Percentiles rank a stretch among this genome's conserved stretches.
Conservation (phyloP, 257 asterid species). For the Gardenia jasminoides region DNA sequence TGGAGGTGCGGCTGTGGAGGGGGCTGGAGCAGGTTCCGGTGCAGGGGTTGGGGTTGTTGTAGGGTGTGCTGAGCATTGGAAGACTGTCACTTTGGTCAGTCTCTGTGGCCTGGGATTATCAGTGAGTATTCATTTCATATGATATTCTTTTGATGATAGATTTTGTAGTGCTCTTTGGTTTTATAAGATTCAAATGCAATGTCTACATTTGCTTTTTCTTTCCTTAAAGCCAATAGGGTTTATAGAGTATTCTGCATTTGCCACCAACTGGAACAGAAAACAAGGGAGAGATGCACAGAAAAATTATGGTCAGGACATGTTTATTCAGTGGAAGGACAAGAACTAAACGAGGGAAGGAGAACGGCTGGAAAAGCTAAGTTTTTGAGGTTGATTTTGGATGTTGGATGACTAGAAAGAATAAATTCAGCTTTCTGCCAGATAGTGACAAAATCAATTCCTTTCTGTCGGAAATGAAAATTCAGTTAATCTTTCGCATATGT, state of each 20-base stretch:
- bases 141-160: neutral
- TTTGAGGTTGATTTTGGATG: too few relatives aligned
- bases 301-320: too few relatives aligned
- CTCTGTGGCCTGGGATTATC: constrained; percentile 78
- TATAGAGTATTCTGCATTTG: too few relatives aligned
- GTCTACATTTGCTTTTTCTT: neutral
- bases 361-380: too few relatives aligned
- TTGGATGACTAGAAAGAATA: too few relatives aligned
- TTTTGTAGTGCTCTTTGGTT: neutral
- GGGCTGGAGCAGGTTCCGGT: neutral
- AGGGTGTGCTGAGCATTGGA: constrained; percentile 84
- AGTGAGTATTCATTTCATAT: constrained; percentile 16
- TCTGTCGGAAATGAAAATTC: too few relatives aligned
- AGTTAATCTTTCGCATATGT: too few relatives aligned
- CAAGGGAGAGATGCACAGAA: neutral
- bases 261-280: too few relatives aligned
- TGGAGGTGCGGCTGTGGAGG: constrained; percentile 25
- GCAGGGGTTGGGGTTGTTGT: constrained; percentile 4
- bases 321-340: too few relatives aligned
- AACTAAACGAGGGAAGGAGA: too few relatives aligned
- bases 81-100: constrained; percentile 69
- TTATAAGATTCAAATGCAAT: neutral
- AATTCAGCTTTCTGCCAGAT: too few relatives aligned
- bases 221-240: neutral
- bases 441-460: too few relatives aligned